Base-by-base conservation (phyloP, 352 stramenopile genomes). In the Pythium sp. region DNA sequence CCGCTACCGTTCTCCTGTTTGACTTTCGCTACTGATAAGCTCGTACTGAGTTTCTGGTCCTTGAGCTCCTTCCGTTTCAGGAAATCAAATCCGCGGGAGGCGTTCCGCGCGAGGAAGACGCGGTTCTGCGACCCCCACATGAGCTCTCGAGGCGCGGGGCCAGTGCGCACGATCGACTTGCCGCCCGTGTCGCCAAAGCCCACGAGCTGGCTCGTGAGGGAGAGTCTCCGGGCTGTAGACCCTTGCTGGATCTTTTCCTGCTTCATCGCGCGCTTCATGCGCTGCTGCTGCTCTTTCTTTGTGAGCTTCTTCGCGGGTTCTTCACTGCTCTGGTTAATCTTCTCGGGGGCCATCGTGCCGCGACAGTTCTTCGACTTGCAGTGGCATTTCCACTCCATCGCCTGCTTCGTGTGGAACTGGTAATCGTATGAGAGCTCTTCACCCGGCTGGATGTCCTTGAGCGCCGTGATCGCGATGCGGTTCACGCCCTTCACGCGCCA, bases 371-470 rank as follows among this genome's bases (percentile, higher is more conserved):
- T 79, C 4, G 89, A 70, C 58, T 91, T 86, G 71, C 89, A 97
- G 70, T 91, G 87, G 70, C 89, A 97, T 62, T 90, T 92, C 84
- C 87, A 97, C 71, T 94, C 84, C 62, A 94, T 84, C 15, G 88
- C 87, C 54, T 94, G 79, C 32, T 86, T 90, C 46, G 89, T 96
- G 64, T 96, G 84, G 70, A 98, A 98, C 68, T 98, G 91, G 77
- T 98, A 98, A 73, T 98, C 93, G 74, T 98, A 98, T 64, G 89
- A 97, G 11, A 98, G 77, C 72, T 98, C 97, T 60, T 95, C 89
- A 32, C 92, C 93, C 0, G 84, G 70, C 3, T 85, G 63, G 43
- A 98, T 97, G 72, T 98, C 92, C 49, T 82, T 90, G 43, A 97
- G 72, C 30, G 89, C 91, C 11, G 93, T 97, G 71, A 98, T 98